These are phyloP conservation scores for Papiliotrema nemorosa DNA, from an alignment of 1,284 basidiomycete species.

Conservation along the genomic window DNA sequence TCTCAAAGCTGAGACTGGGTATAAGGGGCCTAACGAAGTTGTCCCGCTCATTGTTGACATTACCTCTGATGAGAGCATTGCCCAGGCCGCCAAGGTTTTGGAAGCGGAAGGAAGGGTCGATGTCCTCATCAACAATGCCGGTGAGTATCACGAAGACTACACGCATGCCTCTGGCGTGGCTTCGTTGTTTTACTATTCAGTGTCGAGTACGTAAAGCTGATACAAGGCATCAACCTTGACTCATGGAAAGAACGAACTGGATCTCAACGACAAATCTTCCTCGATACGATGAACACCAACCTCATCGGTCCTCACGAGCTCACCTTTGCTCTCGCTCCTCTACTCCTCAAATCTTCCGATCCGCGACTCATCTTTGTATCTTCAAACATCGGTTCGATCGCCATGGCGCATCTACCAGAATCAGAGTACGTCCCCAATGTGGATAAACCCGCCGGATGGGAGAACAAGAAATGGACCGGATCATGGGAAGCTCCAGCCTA, in stretches of 20 bases:
- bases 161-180: too few relatives aligned
- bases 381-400: neutral
- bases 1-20: neutral
- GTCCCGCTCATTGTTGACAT: slow-evolving; percentile 1
- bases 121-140: slow-evolving; percentile 34
- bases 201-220: too few relatives aligned
- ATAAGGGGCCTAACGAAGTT: neutral
- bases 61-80: slow-evolving; percentile 3
- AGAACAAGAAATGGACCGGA: neutral
- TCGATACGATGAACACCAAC: slow-evolving; percentile 7
- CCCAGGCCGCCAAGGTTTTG: neutral
- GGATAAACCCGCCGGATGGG: neutral
- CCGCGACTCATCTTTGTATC: slow-evolving; percentile 8
- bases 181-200: too few relatives aligned
- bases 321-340: slow-evolving; percentile 5
- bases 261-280: neutral
- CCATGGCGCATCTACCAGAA: neutral
- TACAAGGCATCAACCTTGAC: neutral
- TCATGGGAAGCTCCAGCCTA: neutral
- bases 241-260: too few relatives aligned
- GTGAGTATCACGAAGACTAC: neutral
- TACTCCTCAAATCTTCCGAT: slow-evolving; percentile 7
- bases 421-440: neutral
- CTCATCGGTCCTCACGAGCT: slow-evolving; percentile 10
- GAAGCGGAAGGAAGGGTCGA: slow-evolving; percentile 20